phyloP scores from a whole-genome alignment of 768 basidiomycete species.

The Leucosporidium creatinivorum region DNA sequence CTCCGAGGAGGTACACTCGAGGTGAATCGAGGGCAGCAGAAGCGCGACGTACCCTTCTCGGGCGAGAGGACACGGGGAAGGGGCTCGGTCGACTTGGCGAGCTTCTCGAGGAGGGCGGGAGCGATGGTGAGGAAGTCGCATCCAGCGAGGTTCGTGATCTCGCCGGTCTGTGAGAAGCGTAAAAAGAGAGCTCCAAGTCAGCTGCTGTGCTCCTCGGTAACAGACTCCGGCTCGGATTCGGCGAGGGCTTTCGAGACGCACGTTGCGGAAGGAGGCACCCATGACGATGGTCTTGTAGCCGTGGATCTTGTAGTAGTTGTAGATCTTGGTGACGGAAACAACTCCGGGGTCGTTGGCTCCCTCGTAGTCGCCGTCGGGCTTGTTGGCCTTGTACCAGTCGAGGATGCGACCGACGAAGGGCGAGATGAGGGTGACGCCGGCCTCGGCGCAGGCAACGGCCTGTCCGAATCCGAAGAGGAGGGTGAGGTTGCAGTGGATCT shows the following conservation, averaged over 20 bases:
- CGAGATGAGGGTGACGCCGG: slow-evolving; percentile 95
- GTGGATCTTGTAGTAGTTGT: slow-evolving; percentile 99
- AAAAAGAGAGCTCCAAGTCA: neutral
- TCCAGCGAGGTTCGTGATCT: slow-evolving; percentile 90
- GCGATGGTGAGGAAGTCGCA: slow-evolving; percentile 97
- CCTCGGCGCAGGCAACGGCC: slow-evolving; percentile 98
- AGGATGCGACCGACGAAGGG: slow-evolving; percentile 92
- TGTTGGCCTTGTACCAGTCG: slow-evolving; percentile 95
- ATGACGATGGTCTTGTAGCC: slow-evolving; percentile 98
- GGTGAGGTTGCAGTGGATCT: slow-evolving; percentile 98
- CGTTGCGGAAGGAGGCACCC: slow-evolving; percentile 99
- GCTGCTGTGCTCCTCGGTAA: slow-evolving; percentile 9
- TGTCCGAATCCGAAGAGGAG: slow-evolving; percentile 97
- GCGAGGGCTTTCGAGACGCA: too few species aligned
- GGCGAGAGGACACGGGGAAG: slow-evolving; percentile 82
- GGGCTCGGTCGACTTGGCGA: slow-evolving; percentile 66
- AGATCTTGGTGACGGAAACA: slow-evolving; percentile 89
- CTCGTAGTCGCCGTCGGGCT: slow-evolving; percentile 71
- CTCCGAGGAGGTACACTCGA: neutral
- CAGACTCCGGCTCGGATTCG: neutral
- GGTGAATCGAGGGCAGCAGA: neutral
- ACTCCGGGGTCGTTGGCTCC: slow-evolving; percentile 95
- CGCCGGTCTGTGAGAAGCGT: slow-evolving; percentile 54
- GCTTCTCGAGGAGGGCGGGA: slow-evolving; percentile 81
- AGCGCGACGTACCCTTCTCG: slow-evolving; percentile 48